Base-by-base conservation (phyloP, 495 filamentous ascomycete genomes). In the Hamigera avellanea region DNA sequence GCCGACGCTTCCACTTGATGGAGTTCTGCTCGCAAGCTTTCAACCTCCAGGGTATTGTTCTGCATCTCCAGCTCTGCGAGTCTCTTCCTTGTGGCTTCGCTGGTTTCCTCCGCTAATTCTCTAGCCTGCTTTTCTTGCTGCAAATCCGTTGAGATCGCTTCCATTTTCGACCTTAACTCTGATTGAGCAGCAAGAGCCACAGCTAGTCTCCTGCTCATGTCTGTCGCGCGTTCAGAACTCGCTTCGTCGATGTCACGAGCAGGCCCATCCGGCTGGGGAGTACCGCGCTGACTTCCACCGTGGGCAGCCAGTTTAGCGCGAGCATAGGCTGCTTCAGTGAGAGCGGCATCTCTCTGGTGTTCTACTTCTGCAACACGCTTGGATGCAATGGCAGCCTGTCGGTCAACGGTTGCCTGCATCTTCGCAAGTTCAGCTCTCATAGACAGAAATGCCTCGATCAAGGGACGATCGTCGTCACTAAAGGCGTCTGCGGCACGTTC, bases 251-350 rank as follows among this genome's bases (percentile, higher is more conserved):
- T 46, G 19, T 82, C 80, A 14, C 69, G 69, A 13, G 72, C 56
- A 8, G 56, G 57, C 8, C 53, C 61, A 40, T 87, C 86, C 0
- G 75, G 73, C 44, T 81, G 78, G 7, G 83, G 78, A 2, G 82
- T 81, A 36, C 80, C 76, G 14, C 66, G 64, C 39, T 77, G 72
- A 40, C 81, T 85, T 13, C 81, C 79, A 35, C 75, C 72, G 41
- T 85, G 82, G 1, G 86, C 87, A 26, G 87, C 91, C 13, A 95
- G 67, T 49, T 86, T 93, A 6, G 93, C 84, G 49, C 93, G 93
- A 15, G 87, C 86, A 63, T 95, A 96, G 1, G 86, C 82, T 0
- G 93, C 91, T 57, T 96, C 93, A 42, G 76, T 80, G 27, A 99
- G 73, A 13, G 91, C 91, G 14, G 81, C 78, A 59, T 99, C 93